Evolutionary conservation across 2,329 filamentous ascomycete genomes (phyloP).

Genomic region (Graphiopsis chlorocephala): DNA sequence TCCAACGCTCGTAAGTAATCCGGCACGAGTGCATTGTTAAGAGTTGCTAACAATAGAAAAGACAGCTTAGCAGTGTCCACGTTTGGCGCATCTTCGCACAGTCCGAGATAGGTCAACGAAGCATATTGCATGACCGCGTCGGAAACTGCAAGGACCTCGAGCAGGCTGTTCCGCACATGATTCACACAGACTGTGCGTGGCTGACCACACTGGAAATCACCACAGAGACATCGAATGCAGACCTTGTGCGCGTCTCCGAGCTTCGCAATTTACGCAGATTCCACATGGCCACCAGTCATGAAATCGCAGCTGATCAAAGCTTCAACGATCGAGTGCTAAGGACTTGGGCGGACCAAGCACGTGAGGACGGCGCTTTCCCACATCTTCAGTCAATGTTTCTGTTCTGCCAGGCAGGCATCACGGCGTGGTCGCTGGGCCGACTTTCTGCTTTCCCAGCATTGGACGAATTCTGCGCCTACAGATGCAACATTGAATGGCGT

Average conservation of each 20-base stretch:
- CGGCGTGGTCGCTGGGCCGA: conserved; percentile 17
- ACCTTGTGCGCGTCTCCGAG: conserved; percentile 17
- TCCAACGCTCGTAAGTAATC: conserved; percentile 15
- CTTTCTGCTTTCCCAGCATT: conserved; percentile 22
- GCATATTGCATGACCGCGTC: neutral
- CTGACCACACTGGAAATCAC: conserved; percentile 19
- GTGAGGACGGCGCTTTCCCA: conserved; percentile 17
- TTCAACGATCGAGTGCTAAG: conserved; percentile 23
- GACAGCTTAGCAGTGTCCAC: conserved; percentile 11
- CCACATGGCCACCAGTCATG: conserved; percentile 5
- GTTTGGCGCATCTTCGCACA: conserved; percentile 18
- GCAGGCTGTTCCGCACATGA: neutral
- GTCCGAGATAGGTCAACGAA: neutral
- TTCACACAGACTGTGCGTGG: conserved; percentile 20
- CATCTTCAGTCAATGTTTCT: conserved; percentile 23
- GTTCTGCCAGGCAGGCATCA: conserved; percentile 16
- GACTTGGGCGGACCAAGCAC: conserved; percentile 23
- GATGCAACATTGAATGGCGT: neutral
- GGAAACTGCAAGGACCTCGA: neutral
- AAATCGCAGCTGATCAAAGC: neutral
- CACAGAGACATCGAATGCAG: neutral
- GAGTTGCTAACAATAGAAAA: neutral
- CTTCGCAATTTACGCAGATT: conserved; percentile 21
- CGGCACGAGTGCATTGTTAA: neutral
- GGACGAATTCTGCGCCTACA: conserved; percentile 17